A percentile compares a stretch with the other conserved stretches of the same genome.
phyloP scores from a whole-genome alignment of 805 yeast species.

The Kodamaea kaohsiungensis region DNA sequence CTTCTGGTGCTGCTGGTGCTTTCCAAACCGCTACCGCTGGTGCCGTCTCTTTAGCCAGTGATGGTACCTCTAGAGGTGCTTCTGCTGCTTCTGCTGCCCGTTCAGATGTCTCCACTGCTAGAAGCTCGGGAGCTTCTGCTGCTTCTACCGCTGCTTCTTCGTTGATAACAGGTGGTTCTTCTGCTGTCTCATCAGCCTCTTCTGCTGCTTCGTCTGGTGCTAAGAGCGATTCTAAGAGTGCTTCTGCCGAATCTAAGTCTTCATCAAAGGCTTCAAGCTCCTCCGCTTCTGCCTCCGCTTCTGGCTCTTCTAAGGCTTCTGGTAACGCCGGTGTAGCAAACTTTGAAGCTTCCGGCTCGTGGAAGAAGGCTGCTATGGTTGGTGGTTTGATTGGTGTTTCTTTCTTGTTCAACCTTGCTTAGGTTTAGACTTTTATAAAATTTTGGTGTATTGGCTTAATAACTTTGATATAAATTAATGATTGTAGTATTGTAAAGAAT shows the following conservation, averaged over 20 bases:
- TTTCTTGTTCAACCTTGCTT: constrained; percentile 27
- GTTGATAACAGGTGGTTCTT: constrained; percentile 13
- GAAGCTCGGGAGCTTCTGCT: constrained; percentile 16
- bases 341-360: constrained; percentile 23
- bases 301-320: constrained; percentile 16
- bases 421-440: background rate
- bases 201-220: constrained; percentile 11
- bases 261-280: constrained; percentile 5
- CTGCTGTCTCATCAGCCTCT: constrained; percentile 11
- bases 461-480: background rate
- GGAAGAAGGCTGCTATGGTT: constrained; percentile 40
- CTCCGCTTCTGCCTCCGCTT: constrained; percentile 12
- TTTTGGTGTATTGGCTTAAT: constrained; percentile 1
- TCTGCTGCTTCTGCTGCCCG: constrained; percentile 18
- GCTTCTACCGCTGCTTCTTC: constrained; percentile 14
- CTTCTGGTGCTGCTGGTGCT: constrained; percentile 17
- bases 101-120: constrained; percentile 12
- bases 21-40: constrained; percentile 13
- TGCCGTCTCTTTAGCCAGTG: constrained; percentile 4
- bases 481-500: background rate
- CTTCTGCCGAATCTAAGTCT: background rate
- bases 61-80: constrained; percentile 11
- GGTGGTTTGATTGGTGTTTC: constrained; percentile 39
- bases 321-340: constrained; percentile 15
- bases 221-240: background rate